Percentiles rank a stretch among this genome's conserved stretches.
Evolutionary conservation across 371 early-diverging fungal genomes (phyloP).

Genomic region (Thermomucor indicae-seudaticae): DNA sequence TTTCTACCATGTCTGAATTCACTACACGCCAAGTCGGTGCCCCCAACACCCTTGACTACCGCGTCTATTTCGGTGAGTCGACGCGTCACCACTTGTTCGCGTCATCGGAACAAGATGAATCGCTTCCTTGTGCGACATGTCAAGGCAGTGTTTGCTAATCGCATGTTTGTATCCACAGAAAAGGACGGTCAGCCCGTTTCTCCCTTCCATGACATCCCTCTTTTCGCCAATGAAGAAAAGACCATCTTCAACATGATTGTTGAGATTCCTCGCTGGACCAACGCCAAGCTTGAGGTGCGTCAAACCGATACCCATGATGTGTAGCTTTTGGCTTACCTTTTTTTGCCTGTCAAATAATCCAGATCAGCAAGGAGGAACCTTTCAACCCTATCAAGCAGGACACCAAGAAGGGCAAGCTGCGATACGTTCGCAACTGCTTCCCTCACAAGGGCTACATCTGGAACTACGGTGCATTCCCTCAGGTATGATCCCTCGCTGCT

Average conservation of each 20-base stretch:
- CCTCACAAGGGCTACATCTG: conserved; percentile 97
- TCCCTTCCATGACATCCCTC: conserved; percentile 95
- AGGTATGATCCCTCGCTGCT: conserved; percentile 17
- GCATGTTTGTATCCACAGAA: too few species aligned
- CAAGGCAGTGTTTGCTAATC: too few species aligned
- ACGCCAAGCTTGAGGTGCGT: conserved; percentile 95
- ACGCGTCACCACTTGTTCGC: not conserved
- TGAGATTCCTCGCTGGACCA: conserved; percentile 96
- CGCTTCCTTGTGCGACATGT: too few species aligned
- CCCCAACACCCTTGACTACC: conserved; percentile 84
- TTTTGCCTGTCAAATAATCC: not conserved
- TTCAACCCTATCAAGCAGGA: conserved; percentile 98
- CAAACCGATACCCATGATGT: not conserved
- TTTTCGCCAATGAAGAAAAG: conserved; percentile 75
- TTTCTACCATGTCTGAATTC: conserved; percentile 53
- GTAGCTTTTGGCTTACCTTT: not conserved
- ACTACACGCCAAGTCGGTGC: conserved; percentile 76
- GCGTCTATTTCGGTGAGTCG: conserved; percentile 77
- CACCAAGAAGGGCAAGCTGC: conserved; percentile 87
- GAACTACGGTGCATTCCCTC: conserved; percentile 97
- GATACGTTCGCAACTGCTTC: conserved; percentile 93
- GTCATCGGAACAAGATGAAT: not conserved
- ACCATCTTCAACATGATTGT: conserved; percentile 87
- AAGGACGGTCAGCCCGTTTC: conserved; percentile 61
- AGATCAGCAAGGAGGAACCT: conserved; percentile 20